A percentile compares a stretch with the other conserved stretches of the same genome.
These are phyloP conservation scores for Scedosporium aurantiacum DNA, from an alignment of 2,329 filamentous ascomycete genomes.

Conservation along the genomic window DNA sequence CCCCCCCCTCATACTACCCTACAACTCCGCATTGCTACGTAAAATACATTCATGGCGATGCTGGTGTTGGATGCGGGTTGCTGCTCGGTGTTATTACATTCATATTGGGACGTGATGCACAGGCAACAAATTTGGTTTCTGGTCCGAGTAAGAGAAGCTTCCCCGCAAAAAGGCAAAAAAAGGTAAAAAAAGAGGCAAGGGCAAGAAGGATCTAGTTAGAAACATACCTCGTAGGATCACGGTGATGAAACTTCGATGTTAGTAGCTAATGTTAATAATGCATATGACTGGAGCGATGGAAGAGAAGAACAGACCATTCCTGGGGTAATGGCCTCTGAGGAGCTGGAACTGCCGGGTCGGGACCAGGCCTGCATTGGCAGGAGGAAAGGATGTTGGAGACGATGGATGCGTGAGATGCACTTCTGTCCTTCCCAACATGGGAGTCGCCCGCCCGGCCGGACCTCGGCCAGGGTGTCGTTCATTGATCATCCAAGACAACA, in stretches of 20 bases:
- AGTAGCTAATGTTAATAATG: not conserved
- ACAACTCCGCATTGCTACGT: not conserved
- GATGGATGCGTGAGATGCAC: not conserved
- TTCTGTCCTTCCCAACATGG: not conserved
- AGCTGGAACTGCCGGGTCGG: not conserved
- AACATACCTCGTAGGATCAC: not conserved
- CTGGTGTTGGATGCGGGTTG: not conserved
- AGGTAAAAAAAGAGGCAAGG: too few species aligned
- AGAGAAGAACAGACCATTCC: not conserved
- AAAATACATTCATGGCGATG: not conserved
- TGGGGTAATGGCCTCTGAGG: not conserved
- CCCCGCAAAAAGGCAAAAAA: too few species aligned
- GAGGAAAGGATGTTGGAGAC: not conserved
- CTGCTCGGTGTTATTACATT: not conserved
- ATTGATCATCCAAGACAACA: slow-evolving; percentile 1
- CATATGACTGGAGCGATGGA: not conserved
- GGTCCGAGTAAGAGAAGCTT: not conserved
- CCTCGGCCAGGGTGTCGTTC: slow-evolving; percentile 1
- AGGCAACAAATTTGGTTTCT: not conserved
- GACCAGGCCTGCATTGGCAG: not conserved
- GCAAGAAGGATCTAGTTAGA: too few species aligned
- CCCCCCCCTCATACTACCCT: not conserved
- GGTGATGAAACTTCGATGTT: not conserved
- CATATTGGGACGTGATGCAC: not conserved
- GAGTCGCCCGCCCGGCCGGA: slow-evolving; percentile 2